Percentiles rank a stretch among this genome's conserved stretches.
These are phyloP conservation scores for Populus hybrid DNA, from an alignment of 441 rosid species.

Conservation along the genomic window DNA sequence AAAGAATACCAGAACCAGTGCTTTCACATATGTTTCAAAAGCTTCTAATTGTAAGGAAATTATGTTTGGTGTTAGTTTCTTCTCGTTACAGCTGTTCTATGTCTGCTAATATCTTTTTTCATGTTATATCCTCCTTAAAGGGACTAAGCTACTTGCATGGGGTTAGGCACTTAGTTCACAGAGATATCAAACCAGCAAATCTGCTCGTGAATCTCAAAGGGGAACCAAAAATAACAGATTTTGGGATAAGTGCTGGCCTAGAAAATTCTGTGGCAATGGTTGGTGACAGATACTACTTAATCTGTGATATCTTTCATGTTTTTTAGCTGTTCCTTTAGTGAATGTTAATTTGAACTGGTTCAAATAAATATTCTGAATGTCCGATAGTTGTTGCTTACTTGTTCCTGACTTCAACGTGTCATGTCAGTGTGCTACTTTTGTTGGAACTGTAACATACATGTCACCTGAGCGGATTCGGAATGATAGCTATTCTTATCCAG, in stretches of 20 bases:
- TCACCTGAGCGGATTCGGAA: slow-evolving; percentile 89
- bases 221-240: slow-evolving; percentile 90
- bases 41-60: slow-evolving; percentile 60
- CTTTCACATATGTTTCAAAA: slow-evolving; percentile 84
- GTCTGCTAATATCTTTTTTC: slow-evolving; percentile 4
- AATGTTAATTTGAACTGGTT: slow-evolving; percentile 6
- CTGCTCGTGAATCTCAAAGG: slow-evolving; percentile 94
- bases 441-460: slow-evolving; percentile 99
- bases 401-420: slow-evolving; percentile 19
- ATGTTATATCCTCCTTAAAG: slow-evolving; percentile 31
- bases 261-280: slow-evolving; percentile 97
- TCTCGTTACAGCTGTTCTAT: slow-evolving; percentile 9
- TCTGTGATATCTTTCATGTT: slow-evolving; percentile 13
- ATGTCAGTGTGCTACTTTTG: slow-evolving; percentile 96
- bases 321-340: background rate
- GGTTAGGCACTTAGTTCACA: slow-evolving; percentile 81
- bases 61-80: slow-evolving; percentile 7
- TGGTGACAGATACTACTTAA: slow-evolving; percentile 26
- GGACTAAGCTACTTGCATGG: slow-evolving; percentile 87
- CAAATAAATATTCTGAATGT: slow-evolving; percentile 7
- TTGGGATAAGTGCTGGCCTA: slow-evolving; percentile 91
- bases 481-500: slow-evolving; percentile 85
- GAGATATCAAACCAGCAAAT: slow-evolving; percentile 98
- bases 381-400: slow-evolving; percentile 8
- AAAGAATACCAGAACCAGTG: slow-evolving; percentile 76